phyloP scores from a whole-genome alignment of 768 basidiomycete genomes.

The Podaxis sp. region DNA sequence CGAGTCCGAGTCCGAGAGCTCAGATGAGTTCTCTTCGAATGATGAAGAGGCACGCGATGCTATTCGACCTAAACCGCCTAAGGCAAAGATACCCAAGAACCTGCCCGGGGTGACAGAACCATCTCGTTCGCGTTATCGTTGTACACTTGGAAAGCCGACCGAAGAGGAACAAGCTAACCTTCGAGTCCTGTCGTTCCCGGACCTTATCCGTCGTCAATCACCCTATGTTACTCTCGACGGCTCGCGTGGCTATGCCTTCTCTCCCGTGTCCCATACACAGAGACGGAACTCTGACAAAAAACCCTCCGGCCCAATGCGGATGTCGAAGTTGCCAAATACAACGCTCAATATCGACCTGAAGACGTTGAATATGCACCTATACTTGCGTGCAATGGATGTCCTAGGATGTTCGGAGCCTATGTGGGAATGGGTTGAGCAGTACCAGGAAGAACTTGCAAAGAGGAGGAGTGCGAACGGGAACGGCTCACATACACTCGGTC shows the following conservation, averaged over 20 bases:
- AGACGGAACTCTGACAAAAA: conserved; percentile 16
- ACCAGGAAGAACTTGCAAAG: conserved; percentile 32
- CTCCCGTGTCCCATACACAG: conserved; percentile 34
- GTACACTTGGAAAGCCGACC: conserved; percentile 14
- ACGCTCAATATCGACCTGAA: conserved; percentile 54
- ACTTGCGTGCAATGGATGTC: conserved; percentile 59
- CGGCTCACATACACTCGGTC: neutral
- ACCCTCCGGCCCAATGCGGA: conserved; percentile 16
- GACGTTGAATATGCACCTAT: conserved; percentile 63
- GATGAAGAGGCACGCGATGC: conserved; percentile 37
- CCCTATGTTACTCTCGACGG: conserved; percentile 49
- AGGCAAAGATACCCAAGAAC: conserved; percentile 18
- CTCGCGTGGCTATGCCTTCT: conserved; percentile 37
- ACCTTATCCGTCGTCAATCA: conserved; percentile 36
- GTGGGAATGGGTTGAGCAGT: conserved; percentile 73
- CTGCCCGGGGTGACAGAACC: conserved; percentile 19
- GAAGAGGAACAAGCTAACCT: conserved; percentile 24
- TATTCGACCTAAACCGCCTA: conserved; percentile 23
- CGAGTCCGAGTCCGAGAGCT: conserved; percentile 18
- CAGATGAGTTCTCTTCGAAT: conserved; percentile 25
- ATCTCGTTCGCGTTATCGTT: conserved; percentile 20
- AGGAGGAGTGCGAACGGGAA: conserved; percentile 8
- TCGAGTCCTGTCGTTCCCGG: conserved; percentile 33
- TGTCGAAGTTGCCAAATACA: conserved; percentile 49
- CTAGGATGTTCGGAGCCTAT: conserved; percentile 70